Evolutionary conservation across 768 basidiomycete genomes (phyloP).

Genomic region (Tricholoma bakamatsutake): DNA sequence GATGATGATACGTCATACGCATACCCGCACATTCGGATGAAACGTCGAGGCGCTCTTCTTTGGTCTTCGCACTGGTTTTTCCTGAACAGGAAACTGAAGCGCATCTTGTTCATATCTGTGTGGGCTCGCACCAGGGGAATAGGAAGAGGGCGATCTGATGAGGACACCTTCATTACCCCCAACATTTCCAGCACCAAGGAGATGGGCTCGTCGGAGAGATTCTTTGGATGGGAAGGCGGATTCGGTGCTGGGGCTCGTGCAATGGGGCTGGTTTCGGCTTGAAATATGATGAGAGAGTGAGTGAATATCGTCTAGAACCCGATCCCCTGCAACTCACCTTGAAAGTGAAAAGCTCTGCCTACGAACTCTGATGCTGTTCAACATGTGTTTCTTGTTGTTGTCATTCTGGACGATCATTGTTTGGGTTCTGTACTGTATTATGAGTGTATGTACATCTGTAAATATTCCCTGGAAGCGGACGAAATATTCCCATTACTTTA

Average conservation of each 20-base stretch:
- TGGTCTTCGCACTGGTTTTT: conserved; percentile 99
- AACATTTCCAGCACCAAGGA: conserved; percentile 26
- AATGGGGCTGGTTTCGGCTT: conserved; percentile 46
- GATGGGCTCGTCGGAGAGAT: conserved; percentile 46
- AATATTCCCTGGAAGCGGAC: background rate
- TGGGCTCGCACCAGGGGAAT: conserved; percentile 78
- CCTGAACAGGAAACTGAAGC: conserved; percentile 86
- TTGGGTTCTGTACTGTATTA: background rate
- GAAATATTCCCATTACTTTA: background rate
- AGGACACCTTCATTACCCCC: conserved; percentile 34
- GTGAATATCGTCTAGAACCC: background rate
- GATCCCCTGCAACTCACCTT: background rate
- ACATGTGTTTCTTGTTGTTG: background rate
- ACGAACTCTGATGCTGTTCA: background rate
- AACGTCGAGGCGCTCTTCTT: conserved; percentile 72
- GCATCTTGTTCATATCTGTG: conserved; percentile 86
- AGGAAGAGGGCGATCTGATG: conserved; percentile 43
- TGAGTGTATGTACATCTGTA: background rate
- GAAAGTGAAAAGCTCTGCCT: background rate
- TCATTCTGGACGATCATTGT: background rate
- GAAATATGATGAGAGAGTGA: conserved; percentile 4
- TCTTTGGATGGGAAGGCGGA: conserved; percentile 76
- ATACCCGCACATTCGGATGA: conserved; percentile 40
- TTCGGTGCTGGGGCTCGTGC: conserved; percentile 79
- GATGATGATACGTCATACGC: conserved; percentile 32